Base-by-base conservation (phyloP, 2,329 filamentous ascomycete species). In the Graphiopsis chlorocephala region DNA sequence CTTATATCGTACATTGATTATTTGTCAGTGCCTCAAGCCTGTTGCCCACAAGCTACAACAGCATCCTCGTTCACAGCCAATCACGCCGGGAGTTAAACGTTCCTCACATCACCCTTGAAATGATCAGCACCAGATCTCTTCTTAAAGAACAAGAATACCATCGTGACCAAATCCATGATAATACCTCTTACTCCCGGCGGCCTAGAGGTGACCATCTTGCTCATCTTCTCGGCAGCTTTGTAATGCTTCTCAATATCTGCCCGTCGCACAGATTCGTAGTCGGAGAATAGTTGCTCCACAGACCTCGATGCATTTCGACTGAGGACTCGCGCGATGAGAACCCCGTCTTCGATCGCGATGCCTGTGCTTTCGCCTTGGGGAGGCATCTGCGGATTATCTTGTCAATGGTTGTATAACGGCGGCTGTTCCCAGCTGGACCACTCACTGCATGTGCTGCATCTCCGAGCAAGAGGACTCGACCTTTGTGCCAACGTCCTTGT, bases 391-490 rank as follows among this genome's bases (percentile, higher is more conserved):
- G 12, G 56, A 42, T 20, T 7, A 62, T 59, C 71, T 31, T 68
- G 66, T 65, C 59, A 56, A 38, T 35, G 45, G 26, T 1, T n/a
- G 10, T 11, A n/a, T 20, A 11, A 17, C 7, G 38, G 3, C 20
- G 2, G n/a, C 7, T 45, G 17, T 20, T n/a, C 8, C 8, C n/a
- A 45, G 10, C n/a, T 45, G 35, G 31, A 29, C 23, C 2, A 73
- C 78, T 58, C 75, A 81, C 79, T 38, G 80, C 80, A 66, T 82
- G 80, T 4, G 79, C 81, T 28, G 80, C 80, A 72, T 83, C 81
- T 4, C 80, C 80, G 4, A 82, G 68, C 5, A 82, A 67, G 25
- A 82, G 72, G 3, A 76, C 75, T 4, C 78, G 73, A n/a, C 77
- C 74, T 6, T 74, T 76, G 48, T 68, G 74, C 80, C 80, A 82